Percentiles rank a stretch among this genome's conserved stretches.
Evolutionary conservation across 805 yeast species (phyloP).

Genomic region (Yarrowia yakushimensis): DNA sequence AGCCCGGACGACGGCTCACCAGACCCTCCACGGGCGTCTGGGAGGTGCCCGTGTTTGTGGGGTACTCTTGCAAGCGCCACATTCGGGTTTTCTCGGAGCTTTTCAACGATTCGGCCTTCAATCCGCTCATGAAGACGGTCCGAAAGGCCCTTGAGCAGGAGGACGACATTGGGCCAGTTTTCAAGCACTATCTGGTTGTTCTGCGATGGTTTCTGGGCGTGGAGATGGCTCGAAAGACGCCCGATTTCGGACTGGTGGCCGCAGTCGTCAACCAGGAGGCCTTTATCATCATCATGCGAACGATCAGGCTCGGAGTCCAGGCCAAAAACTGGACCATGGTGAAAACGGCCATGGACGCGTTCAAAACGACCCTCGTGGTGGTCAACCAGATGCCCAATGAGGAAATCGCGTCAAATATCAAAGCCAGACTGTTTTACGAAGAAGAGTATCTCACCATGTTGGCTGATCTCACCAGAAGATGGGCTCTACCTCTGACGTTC

Average conservation of each 20-base stretch:
- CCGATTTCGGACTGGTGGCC: slow-evolving; percentile 38
- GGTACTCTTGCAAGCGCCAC: not conserved
- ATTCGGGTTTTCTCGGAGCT: not conserved
- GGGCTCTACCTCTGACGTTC: slow-evolving; percentile 60
- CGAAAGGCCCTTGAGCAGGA: slow-evolving; percentile 48
- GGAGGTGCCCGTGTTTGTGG: slow-evolving; percentile 13
- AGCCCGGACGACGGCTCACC: not conserved
- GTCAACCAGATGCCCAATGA: slow-evolving; percentile 46
- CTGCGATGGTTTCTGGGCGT: slow-evolving; percentile 74
- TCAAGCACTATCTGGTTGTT: slow-evolving; percentile 52
- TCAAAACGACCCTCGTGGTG: slow-evolving; percentile 56
- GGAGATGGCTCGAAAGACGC: slow-evolving; percentile 39
- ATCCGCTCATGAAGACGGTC: slow-evolving; percentile 49
- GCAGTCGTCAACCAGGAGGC: slow-evolving; percentile 57
- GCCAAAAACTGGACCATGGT: slow-evolving; percentile 52
- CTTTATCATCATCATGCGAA: slow-evolving; percentile 50
- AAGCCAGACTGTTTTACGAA: slow-evolving; percentile 67
- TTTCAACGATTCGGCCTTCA: slow-evolving; percentile 20
- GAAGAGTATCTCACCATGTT: slow-evolving; percentile 56
- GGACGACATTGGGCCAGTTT: slow-evolving; percentile 29
- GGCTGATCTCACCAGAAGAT: slow-evolving; percentile 57
- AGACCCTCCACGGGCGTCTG: not conserved
- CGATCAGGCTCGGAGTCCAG: slow-evolving; percentile 41
- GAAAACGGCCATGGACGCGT: slow-evolving; percentile 66
- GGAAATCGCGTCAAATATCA: slow-evolving; percentile 55